Conservation (phyloP, 139 green algal species). For the Coelastrella sp. region DNA sequence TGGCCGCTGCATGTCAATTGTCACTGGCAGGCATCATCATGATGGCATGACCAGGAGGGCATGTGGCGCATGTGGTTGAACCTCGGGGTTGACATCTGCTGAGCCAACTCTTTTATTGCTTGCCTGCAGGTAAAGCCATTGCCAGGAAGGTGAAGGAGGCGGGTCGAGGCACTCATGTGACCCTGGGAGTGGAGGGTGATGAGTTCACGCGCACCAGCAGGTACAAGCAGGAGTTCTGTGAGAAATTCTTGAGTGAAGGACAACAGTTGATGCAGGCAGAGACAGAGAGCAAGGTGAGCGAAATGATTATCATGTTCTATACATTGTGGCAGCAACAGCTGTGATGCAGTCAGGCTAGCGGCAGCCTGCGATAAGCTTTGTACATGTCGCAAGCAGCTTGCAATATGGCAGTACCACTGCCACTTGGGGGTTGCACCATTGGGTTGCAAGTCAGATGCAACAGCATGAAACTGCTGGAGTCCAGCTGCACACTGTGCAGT, state of each 20-base stretch:
- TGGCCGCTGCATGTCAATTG: no score
- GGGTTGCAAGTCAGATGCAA: no score
- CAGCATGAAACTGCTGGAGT: no score
- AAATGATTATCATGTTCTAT: no score
- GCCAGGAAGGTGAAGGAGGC: constrained; percentile 30
- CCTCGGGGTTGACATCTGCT: not conserved
- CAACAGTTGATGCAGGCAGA: not conserved
- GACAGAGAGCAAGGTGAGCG: constrained; percentile 24
- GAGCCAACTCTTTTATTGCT: not conserved
- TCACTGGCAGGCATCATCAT: no score
- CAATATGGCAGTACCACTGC: no score
- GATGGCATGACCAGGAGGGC: not conserved
- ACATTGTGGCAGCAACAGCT: no score
- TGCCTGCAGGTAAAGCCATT: constrained; percentile 24
- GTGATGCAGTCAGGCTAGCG: no score
- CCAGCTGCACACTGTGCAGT: no score
- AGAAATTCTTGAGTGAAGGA: not conserved
- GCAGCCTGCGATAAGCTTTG: no score
- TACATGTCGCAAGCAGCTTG: no score
- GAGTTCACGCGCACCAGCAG: constrained; percentile 41
- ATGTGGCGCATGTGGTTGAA: not conserved
- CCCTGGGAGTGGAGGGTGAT: constrained; percentile 9
- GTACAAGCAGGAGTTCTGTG: constrained; percentile 41
- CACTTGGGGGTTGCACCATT: no score
- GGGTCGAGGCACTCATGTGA: constrained; percentile 15